Conservation (phyloP, 495 filamentous ascomycete species). For the Hyphodiscus hymeniophilus region DNA sequence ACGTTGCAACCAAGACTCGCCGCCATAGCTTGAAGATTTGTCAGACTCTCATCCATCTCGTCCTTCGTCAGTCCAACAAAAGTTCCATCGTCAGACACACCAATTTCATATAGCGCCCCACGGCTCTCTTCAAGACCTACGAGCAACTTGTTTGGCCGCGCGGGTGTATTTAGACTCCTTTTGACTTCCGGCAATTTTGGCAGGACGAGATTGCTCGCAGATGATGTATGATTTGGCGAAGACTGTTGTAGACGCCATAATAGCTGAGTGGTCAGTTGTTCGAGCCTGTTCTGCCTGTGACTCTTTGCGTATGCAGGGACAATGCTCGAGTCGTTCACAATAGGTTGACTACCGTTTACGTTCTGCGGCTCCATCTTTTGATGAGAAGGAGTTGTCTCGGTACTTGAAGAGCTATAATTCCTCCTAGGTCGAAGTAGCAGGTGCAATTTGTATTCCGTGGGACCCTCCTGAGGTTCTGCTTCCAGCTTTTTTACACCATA, state of each 20-base stretch:
- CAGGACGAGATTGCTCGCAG: slow-evolving; percentile 60
- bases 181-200: slow-evolving; percentile 62
- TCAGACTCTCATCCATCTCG: slow-evolving; percentile 84
- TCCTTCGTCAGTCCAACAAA: slow-evolving; percentile 85
- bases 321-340: slow-evolving; percentile 11
- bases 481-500: slow-evolving; percentile 70
- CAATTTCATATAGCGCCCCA: slow-evolving; percentile 93
- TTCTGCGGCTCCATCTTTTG: slow-evolving; percentile 37
- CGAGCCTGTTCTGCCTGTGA: slow-evolving; percentile 71
- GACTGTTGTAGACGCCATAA: slow-evolving; percentile 94
- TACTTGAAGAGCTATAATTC: slow-evolving; percentile 56
- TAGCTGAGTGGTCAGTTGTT: slow-evolving; percentile 89
- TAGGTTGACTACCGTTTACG: slow-evolving; percentile 7
- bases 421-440: slow-evolving; percentile 75
- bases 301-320: slow-evolving; percentile 39
- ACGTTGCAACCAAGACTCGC: slow-evolving; percentile 82
- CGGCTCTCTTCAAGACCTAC: slow-evolving; percentile 87
- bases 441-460: slow-evolving; percentile 95
- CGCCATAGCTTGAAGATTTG: slow-evolving; percentile 80
- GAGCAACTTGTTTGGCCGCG: slow-evolving; percentile 54
- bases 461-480: slow-evolving; percentile 87
- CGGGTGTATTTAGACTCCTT: slow-evolving; percentile 41
- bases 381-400: slow-evolving; percentile 52
- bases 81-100: slow-evolving; percentile 88
- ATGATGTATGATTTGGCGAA: slow-evolving; percentile 76